Percentiles rank a stretch among this genome's conserved stretches.
Evolutionary conservation across 768 basidiomycete species (phyloP).

Genomic region (Collybia sp.): DNA sequence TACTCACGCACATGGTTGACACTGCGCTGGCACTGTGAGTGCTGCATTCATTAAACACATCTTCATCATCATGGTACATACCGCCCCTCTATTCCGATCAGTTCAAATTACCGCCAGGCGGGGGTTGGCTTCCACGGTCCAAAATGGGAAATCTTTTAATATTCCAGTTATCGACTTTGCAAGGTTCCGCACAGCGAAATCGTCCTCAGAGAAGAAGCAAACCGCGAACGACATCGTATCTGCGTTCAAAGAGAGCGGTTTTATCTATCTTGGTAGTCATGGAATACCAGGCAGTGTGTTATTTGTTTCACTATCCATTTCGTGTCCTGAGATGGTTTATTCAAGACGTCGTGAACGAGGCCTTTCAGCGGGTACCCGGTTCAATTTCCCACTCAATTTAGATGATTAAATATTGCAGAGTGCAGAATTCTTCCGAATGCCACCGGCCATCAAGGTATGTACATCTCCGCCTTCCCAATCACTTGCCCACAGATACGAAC

Average conservation of each 20-base stretch:
- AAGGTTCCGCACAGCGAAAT: slow-evolving; percentile 51
- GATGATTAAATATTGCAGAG: slow-evolving; percentile 40
- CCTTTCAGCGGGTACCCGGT: slow-evolving; percentile 59
- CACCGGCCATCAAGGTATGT: slow-evolving; percentile 54
- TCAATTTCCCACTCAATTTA: neutral
- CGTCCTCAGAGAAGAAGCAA: slow-evolving; percentile 48
- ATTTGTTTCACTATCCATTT: neutral
- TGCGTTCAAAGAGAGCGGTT: slow-evolving; percentile 78
- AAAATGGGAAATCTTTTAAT: slow-evolving; percentile 30
- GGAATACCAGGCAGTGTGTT: slow-evolving; percentile 51
- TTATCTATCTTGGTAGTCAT: slow-evolving; percentile 74
- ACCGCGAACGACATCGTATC: slow-evolving; percentile 67
- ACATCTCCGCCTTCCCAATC: neutral
- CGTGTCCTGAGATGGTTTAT: neutral
- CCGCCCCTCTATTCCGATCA: too few relatives aligned
- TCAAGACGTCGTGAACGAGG: slow-evolving; percentile 43
- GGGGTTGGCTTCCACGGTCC: slow-evolving; percentile 20
- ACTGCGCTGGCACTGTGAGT: too few relatives aligned
- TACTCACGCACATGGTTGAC: too few relatives aligned
- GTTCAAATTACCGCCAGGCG: slow-evolving; percentile 6
- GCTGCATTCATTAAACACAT: too few relatives aligned
- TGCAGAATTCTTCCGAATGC: slow-evolving; percentile 67
- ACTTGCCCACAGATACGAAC: neutral
- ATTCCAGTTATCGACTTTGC: slow-evolving; percentile 82
- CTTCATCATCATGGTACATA: too few relatives aligned